These are phyloP conservation scores for Przewalskia tangutica DNA, from an alignment of 257 asterid genomes.

Conservation along the genomic window DNA sequence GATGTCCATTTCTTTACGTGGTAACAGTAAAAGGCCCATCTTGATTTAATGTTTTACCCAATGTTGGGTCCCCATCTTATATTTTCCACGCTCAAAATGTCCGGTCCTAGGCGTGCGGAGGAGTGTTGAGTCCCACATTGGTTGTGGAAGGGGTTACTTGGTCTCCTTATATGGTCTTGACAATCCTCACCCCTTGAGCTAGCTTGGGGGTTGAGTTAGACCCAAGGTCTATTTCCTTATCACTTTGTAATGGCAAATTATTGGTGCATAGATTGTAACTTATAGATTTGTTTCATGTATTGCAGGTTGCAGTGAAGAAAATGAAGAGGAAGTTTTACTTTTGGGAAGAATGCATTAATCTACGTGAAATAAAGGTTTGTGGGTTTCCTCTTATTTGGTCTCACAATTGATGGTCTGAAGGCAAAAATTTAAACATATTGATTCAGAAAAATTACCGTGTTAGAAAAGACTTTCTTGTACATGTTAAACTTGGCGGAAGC, in stretches of 20 bases:
- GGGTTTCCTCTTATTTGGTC: not conserved
- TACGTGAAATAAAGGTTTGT: constrained; percentile 77
- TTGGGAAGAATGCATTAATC: constrained; percentile 86
- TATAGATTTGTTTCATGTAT: not conserved
- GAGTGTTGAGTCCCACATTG: too few species aligned
- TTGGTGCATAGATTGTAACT: not conserved
- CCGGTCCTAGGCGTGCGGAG: too few species aligned
- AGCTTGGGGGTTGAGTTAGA: too few species aligned
- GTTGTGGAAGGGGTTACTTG: too few species aligned
- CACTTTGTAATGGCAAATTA: not conserved
- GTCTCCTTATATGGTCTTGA: too few species aligned
- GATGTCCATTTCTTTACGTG: too few species aligned
- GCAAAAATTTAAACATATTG: not conserved
- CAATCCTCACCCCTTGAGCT: too few species aligned
- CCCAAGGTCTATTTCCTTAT: too few species aligned
- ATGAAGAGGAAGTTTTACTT: constrained; percentile 83
- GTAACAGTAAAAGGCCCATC: too few species aligned
- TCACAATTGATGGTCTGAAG: constrained; percentile 4
- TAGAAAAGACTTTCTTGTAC: not conserved
- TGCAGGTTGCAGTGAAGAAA: constrained; percentile 89
- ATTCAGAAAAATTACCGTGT: constrained; percentile 1
- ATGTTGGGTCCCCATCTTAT: too few species aligned
- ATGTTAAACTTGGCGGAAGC: not conserved
- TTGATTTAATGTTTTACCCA: too few species aligned
- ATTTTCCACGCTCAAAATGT: too few species aligned